Base-by-base conservation (phyloP, 306 rosid species). In the Fragaria nilgerrensis region DNA sequence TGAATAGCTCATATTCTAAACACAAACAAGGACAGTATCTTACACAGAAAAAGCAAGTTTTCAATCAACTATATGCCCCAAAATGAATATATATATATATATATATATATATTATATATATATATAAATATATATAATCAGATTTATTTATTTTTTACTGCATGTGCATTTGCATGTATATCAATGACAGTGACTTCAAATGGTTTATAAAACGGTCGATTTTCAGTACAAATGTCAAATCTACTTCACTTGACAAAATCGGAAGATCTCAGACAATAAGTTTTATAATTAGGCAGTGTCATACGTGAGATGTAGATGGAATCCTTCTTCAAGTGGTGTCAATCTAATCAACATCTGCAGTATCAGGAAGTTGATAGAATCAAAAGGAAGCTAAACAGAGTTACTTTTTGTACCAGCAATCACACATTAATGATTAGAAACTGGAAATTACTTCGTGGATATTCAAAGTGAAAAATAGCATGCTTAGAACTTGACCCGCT, bases 311-410 rank as follows among this genome's bases (percentile, higher is more conserved):
- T 95, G 97, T 36, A 95, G 85, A 78, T 75, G 79, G 80, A 90
- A 88, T 75, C 97, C 99, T 88, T 92, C 97, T 81, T 85, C 83
- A 59, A 95, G 89, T 65, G 92, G 77, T 70, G 97, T 84, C 88
- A 85, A 84, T 72, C 80, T 81, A 16, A 85, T 78, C 77, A 92
- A 79, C 84, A 88, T 84, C 98, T 95, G 95, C 86, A 89, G 32
- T 63, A 67, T 79, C 32, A 79, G 34, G 41, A 80, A 68, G 72
- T 76, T 22, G 76, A 69, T 7, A 16, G 79, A 74, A 70, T 32
- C 11, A 66, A 41, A 70, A 70, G 29, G 52, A 66, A 4, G 36
- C 27, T 52, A 22, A 34, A 68, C 32, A 70, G 55, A 61, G 44
- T 65, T 52, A 72, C 12, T 25, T 36, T 81, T 72, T 44, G 32